These are phyloP conservation scores for Delonix regia DNA, from an alignment of 306 rosid genomes.

Conservation along the genomic window DNA sequence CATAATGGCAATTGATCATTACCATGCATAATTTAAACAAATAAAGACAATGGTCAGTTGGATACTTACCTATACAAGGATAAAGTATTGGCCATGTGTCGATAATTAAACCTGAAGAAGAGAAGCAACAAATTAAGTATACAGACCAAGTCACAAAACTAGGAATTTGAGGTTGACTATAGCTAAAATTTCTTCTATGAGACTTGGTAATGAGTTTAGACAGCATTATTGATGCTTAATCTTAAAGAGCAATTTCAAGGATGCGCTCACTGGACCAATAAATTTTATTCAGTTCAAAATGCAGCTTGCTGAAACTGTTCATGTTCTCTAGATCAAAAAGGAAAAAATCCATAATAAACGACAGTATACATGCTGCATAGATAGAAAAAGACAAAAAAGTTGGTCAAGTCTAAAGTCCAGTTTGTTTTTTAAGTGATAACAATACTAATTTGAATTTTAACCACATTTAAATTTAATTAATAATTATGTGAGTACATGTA, in stretches of 20 bases:
- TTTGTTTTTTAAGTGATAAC: background rate
- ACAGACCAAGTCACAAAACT: slow-evolving; percentile 14
- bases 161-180: background rate
- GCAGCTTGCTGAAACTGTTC: background rate
- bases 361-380: background rate
- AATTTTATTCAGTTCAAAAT: background rate
- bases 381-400: background rate
- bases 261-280: background rate
- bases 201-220: background rate
- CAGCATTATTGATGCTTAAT: background rate
- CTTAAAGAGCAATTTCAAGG: background rate
- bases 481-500: background rate
- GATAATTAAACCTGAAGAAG: slow-evolving; percentile 83
- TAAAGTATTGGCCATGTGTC: slow-evolving; percentile 97
- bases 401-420: no score
- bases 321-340: background rate
- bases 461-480: background rate
- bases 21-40: background rate
- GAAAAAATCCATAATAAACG: background rate
- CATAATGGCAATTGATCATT: slow-evolving; percentile 16
- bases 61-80: slow-evolving; percentile 76
- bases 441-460: background rate
- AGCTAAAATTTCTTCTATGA: slow-evolving; percentile 1
- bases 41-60: slow-evolving; percentile 13
- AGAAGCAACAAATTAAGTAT: slow-evolving; percentile 28